Evolutionary conservation across 176 grass and related monocot species (phyloP).

Genomic region (Canna indica): DNA sequence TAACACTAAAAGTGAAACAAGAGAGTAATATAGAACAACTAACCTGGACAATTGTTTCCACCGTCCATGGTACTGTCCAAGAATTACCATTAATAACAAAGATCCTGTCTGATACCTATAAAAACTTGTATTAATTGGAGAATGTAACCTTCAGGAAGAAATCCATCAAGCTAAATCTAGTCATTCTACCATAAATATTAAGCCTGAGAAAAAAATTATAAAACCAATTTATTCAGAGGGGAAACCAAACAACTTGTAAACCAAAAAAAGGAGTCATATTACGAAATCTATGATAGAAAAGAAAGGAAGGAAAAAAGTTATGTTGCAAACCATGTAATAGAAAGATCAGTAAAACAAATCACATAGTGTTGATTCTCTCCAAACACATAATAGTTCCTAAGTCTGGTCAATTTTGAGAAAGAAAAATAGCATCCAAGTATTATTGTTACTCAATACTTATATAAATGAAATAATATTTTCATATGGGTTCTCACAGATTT

Average conservation of each 20-base stretch:
- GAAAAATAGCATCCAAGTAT: too few relatives aligned
- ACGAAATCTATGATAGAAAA: background rate
- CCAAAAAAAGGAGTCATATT: background rate
- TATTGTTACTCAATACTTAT: too few relatives aligned
- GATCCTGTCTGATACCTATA: background rate
- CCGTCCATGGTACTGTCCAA: conserved; percentile 5
- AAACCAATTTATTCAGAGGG: background rate
- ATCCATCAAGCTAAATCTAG: background rate
- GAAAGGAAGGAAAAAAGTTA: background rate
- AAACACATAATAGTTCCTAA: background rate
- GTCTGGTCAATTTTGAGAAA: background rate
- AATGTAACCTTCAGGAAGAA: background rate
- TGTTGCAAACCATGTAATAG: background rate
- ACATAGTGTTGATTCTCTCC: background rate
- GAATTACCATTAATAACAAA: background rate
- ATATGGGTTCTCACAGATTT: too few relatives aligned
- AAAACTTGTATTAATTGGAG: background rate
- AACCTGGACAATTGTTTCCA: conserved; percentile 13
- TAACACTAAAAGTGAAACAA: background rate
- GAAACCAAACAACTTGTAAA: background rate
- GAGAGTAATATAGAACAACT: background rate
- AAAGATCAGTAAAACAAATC: background rate
- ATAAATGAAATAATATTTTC: too few relatives aligned
- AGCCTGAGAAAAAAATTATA: background rate
- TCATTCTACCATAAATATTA: too few relatives aligned